phyloP scores from a whole-genome alignment of 2,329 filamentous ascomycete species.

The Fusarium praegraminearum region DNA sequence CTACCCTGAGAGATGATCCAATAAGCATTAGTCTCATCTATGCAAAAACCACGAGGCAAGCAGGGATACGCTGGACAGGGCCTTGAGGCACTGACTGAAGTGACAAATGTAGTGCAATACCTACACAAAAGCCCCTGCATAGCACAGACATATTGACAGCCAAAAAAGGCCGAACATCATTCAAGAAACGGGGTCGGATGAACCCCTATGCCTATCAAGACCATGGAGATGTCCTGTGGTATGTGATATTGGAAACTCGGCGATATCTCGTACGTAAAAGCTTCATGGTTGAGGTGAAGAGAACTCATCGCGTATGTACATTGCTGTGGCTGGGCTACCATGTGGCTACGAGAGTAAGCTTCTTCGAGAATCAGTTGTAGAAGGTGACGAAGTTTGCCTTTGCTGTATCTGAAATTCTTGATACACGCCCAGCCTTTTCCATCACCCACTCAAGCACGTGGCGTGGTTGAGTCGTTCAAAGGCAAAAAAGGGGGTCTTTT shows the following conservation, averaged over 20 bases:
- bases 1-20: background rate
- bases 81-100: constrained; percentile 7
- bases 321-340: constrained; percentile 21
- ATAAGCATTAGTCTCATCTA: constrained; percentile 19
- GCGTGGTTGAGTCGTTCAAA: constrained; percentile 28
- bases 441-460: constrained; percentile 36
- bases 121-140: constrained; percentile 12
- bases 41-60: constrained; percentile 34
- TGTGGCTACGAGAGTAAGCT: constrained; percentile 27
- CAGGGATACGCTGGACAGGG: constrained; percentile 29
- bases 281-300: background rate
- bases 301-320: background rate
- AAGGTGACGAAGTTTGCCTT: constrained; percentile 28
- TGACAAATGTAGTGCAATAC: constrained; percentile 4
- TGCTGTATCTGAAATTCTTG: constrained; percentile 22
- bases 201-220: background rate
- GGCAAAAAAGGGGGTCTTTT: constrained; percentile 17
- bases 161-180: constrained; percentile 1
- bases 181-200: background rate
- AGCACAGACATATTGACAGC: constrained; percentile 20
- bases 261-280: constrained; percentile 35
- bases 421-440: constrained; percentile 29
- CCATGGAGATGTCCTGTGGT: background rate
- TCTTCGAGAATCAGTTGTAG: constrained; percentile 29
- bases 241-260: background rate